Base-by-base conservation (phyloP, 164 flowering plant genomes). In the Umbellularia californica region DNA sequence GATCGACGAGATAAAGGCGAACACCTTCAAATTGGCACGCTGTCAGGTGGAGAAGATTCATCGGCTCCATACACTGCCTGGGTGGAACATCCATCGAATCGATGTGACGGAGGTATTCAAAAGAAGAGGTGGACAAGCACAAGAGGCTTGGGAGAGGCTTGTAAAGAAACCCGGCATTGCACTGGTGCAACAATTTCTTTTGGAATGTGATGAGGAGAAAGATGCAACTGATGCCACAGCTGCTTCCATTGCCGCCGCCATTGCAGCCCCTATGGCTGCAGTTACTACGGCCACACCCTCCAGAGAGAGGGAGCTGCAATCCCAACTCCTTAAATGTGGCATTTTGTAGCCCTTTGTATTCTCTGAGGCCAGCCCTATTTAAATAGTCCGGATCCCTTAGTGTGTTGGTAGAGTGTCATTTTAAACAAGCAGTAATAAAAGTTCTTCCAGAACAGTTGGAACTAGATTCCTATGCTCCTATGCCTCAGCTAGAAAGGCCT, bases 21-120 rank as follows among this genome's bases (percentile, higher is more conserved):
- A 92, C 74, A 94, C 87, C 0, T 77, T 88, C 77, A 79, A 78
- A 5, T 73, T 94, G 3, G 89, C 90, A 0, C 47, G 79, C 27
- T 72, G 87, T 0, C 98, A 93, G 71, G 2, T 80, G 71, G 81
- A 82, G 69, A 93, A 93, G 77, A 93, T 93, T 6, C 74, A 70
- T 3, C 82, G 94, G 58, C 84, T 94, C 0, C 70, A 52, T 3
- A 58, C 75, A 0, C 24, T 76, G 2, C 76, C 79, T 28, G 85
- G 87, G 5, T 88, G 92, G 95, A 77, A 82, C 24, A 30, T 92
- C 17, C 92, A 90, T 63, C 78, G 90, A 1, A 60, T 92, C 0
- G 91, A 90, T 51, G 97, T 95, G 24, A 92, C 97, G 0, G 86
- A 85, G 0, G 97, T 79, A 20, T 88, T 90, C 67, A 50, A 25